Evolutionary conservation across 495 filamentous ascomycete genomes (phyloP).

Genomic region (Tetracladium setigerum): DNA sequence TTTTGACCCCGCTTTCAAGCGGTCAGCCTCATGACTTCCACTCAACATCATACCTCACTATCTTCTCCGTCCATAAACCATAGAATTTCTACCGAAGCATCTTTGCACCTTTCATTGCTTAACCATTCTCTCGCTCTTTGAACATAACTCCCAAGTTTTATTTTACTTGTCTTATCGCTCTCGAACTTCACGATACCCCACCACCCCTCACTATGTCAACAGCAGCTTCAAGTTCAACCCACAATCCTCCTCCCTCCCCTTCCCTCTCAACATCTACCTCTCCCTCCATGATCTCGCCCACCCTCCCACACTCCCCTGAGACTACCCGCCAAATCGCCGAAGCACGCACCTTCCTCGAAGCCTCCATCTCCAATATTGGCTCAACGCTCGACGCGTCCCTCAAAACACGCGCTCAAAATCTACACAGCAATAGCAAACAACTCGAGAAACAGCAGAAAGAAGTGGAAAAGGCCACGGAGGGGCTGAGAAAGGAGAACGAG

Average conservation of each 20-base stretch:
- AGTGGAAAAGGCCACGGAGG: conserved; percentile 53
- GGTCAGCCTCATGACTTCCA: too few species aligned
- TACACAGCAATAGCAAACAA: conserved; percentile 64
- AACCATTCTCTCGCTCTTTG: too few species aligned
- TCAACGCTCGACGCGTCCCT: conserved; percentile 61
- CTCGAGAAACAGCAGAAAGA: conserved; percentile 68
- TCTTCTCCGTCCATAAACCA: too few species aligned
- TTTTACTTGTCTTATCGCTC: too few species aligned
- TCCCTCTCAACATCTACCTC: conserved; percentile 4
- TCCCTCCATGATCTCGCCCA: conserved; percentile 3
- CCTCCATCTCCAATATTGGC: conserved; percentile 69
- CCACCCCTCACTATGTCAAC: conserved; percentile 10
- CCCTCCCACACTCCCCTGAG: conserved; percentile 6
- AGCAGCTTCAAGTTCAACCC: conserved; percentile 8
- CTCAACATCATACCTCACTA: too few species aligned
- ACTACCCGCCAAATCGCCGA: conserved; percentile 36
- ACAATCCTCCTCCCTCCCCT: conserved; percentile 8
- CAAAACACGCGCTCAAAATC: conserved; percentile 60
- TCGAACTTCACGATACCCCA: conserved; percentile 1
- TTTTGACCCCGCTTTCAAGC: too few species aligned
- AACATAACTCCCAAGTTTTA: too few species aligned
- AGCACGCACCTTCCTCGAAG: conserved; percentile 68
- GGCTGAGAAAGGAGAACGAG: conserved; percentile 64
- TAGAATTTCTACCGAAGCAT: too few species aligned
- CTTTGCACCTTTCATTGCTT: too few species aligned